phyloP scores from a whole-genome alignment of 768 basidiomycete genomes.

The Termitomyces bulborhizus region DNA sequence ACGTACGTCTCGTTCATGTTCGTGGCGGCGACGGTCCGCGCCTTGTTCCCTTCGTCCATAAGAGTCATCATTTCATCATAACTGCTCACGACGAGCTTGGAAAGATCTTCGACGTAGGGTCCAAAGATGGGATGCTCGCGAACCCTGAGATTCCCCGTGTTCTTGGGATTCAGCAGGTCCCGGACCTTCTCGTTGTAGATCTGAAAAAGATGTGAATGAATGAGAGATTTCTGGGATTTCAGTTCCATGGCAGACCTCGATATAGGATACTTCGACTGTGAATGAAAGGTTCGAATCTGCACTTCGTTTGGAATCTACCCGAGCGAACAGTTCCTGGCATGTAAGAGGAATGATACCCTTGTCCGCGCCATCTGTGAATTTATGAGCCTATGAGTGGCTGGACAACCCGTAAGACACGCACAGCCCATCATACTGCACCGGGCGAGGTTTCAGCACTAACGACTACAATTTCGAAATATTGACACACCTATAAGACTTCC shows the following conservation, averaged over 20 bases:
- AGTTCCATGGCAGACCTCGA: slow-evolving; percentile 53
- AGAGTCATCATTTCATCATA: slow-evolving; percentile 98
- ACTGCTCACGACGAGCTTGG: slow-evolving; percentile 83
- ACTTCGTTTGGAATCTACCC: slow-evolving; percentile 61
- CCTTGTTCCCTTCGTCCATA: slow-evolving; percentile 99
- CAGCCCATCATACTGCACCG: slow-evolving; percentile 87
- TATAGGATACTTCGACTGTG: slow-evolving; percentile 97
- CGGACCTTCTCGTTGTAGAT: slow-evolving; percentile 98
- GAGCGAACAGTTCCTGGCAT: slow-evolving; percentile 86
- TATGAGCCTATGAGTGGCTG: neutral
- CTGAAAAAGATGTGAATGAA: slow-evolving; percentile 27
- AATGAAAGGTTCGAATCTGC: slow-evolving; percentile 68
- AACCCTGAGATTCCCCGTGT: slow-evolving; percentile 91
- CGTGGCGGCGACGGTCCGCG: slow-evolving; percentile 95
- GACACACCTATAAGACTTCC: slow-evolving; percentile 87
- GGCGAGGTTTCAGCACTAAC: slow-evolving; percentile 2
- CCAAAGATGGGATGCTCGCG: slow-evolving; percentile 95
- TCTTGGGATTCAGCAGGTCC: slow-evolving; percentile 95
- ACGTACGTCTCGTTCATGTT: slow-evolving; percentile 98
- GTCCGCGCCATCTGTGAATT: slow-evolving; percentile 77
- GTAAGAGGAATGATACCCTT: slow-evolving; percentile 98
- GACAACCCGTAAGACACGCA: slow-evolving; percentile 34
- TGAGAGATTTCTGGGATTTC: neutral
- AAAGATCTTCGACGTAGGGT: slow-evolving; percentile 98
- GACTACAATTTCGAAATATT: neutral